phyloP scores from a whole-genome alignment of 2,329 filamentous ascomycete genomes.

The Ophiognomonia clavigignenti-juglandacearum region DNA sequence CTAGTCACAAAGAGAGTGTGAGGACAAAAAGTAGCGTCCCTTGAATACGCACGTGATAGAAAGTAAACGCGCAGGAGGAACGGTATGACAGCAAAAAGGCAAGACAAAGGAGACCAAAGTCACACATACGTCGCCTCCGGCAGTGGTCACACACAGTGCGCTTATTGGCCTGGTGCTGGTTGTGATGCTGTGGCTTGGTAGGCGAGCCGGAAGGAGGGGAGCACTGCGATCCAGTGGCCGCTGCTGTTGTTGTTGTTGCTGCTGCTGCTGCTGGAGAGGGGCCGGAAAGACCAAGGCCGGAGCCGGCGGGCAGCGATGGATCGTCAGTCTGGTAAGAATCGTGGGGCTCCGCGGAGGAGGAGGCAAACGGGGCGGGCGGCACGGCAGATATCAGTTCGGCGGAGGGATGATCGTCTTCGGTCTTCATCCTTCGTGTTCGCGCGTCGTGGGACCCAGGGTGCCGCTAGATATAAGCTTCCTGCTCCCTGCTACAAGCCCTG shows the following conservation, averaged over 20 bases:
- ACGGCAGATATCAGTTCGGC: constrained; percentile 12
- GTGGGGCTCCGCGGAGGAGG: not conserved
- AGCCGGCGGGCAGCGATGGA: not conserved
- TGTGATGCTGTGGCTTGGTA: constrained; percentile 3
- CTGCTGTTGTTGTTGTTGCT: not conserved
- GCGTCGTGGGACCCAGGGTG: not conserved
- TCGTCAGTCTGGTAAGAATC: not conserved
- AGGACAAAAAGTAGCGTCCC: constrained; percentile 15
- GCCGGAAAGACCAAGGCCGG: constrained; percentile 2
- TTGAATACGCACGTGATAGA: not conserved
- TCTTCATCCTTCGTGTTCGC: constrained; percentile 15
- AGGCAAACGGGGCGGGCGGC: constrained; percentile 9
- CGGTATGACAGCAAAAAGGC: constrained; percentile 7
- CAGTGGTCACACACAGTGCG: constrained; percentile 42
- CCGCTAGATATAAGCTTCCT: not conserved
- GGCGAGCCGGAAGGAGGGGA: constrained; percentile 10
- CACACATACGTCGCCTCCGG: constrained; percentile 34
- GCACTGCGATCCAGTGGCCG: not conserved
- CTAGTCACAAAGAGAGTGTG: constrained; percentile 4
- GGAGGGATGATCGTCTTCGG: constrained; percentile 16
- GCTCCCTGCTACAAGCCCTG: not conserved
- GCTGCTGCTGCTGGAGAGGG: not conserved
- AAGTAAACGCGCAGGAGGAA: not conserved
- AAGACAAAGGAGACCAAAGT: constrained; percentile 13
- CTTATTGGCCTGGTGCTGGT: constrained; percentile 17